Evolutionary conservation across 2,329 filamentous ascomycete species (phyloP).

Genomic region (Colletotrichum phormii): DNA sequence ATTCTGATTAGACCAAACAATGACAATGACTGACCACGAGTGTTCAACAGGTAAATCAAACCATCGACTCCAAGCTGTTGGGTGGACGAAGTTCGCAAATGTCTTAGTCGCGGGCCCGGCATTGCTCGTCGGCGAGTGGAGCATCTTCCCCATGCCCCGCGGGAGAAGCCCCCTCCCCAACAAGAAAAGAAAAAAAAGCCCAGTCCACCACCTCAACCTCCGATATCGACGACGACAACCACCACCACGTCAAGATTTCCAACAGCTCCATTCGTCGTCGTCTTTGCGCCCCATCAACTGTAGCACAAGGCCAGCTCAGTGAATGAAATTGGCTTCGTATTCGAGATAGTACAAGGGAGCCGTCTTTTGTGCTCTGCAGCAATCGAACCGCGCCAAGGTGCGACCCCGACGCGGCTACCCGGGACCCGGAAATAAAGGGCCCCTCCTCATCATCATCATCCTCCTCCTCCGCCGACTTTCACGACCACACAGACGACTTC

Average conservation of each 20-base stretch:
- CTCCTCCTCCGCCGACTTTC: background rate
- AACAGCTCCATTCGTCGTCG: background rate
- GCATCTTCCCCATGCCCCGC: conserved; percentile 18
- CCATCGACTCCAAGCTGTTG: background rate
- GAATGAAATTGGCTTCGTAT: conserved; percentile 18
- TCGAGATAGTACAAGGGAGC: conserved; percentile 9
- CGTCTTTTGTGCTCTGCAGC: conserved; percentile 1
- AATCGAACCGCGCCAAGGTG: conserved; percentile 20
- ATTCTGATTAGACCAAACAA: background rate
- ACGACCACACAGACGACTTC: conserved; percentile 1
- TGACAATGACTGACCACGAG: background rate
- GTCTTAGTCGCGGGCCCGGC: background rate
- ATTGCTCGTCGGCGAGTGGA: background rate
- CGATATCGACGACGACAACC: conserved; percentile 7
- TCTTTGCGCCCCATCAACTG: background rate
- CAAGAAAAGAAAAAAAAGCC: background rate
- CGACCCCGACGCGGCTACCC: conserved; percentile 28
- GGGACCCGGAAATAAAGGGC: conserved; percentile 23
- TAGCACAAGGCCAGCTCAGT: conserved; percentile 3
- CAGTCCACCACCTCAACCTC: conserved; percentile 11
- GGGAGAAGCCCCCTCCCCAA: background rate
- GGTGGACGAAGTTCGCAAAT: background rate
- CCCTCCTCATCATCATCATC: background rate
- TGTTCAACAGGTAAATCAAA: background rate
- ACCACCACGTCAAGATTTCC: background rate